These are phyloP conservation scores for Trametes meyenii DNA, from an alignment of 768 basidiomycete species.

Conservation along the genomic window DNA sequence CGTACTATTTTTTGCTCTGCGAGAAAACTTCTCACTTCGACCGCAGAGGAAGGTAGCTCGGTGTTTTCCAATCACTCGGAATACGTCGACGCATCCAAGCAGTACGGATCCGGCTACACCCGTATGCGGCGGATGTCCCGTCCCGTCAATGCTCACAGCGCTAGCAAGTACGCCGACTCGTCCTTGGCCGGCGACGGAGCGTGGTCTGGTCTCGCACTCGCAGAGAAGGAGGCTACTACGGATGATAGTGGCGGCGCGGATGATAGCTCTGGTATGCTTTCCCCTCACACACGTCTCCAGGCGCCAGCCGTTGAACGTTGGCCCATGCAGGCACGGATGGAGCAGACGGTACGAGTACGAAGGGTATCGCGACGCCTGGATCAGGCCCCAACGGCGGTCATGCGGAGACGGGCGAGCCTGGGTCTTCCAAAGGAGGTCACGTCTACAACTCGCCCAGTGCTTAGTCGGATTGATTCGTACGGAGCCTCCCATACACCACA, in stretches of 20 bases:
- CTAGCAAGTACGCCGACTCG: not conserved
- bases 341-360: constrained; percentile 8
- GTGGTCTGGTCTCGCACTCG: too few relatives aligned
- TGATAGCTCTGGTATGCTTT: constrained; percentile 3
- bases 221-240: too few relatives aligned
- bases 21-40: not conserved
- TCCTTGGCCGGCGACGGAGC: not conserved
- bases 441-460: constrained; percentile 16
- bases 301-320: too few relatives aligned
- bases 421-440: constrained; percentile 16
- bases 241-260: not conserved
- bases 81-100: not conserved
- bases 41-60: not conserved
- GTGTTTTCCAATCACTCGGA: not conserved
- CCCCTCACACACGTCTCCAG: not conserved
- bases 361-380: constrained; percentile 1
- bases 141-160: not conserved
- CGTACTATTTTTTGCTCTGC: not conserved
- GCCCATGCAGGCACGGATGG: constrained; percentile 5
- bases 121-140: constrained; percentile 7
- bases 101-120: not conserved
- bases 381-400: constrained; percentile 8
- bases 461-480: not conserved
- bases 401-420: constrained; percentile 10
- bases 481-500: not conserved